Base-by-base conservation (phyloP, 768 basidiomycete species). In the Sporobolomyces roseus region DNA sequence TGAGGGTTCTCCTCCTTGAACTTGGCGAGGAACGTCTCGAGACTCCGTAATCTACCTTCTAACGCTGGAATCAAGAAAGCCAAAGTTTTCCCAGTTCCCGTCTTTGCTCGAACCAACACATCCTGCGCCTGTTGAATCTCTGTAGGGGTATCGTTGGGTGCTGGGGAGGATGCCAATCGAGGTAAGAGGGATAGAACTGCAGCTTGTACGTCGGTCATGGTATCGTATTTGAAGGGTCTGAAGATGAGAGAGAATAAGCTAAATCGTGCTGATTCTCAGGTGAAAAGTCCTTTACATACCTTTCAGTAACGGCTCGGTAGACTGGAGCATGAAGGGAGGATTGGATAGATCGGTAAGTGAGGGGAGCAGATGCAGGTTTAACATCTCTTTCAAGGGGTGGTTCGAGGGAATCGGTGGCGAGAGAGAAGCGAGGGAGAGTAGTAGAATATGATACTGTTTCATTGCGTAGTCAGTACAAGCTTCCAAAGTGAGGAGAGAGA, bases 71-170 rank as follows among this genome's bases (percentile, higher is more conserved):
- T 80, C 14, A 96, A 83, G 79, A 97, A 99, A 0, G 92, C 86
- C 7, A 99, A 82, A 1, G 96, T 99, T 81, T 99, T 99, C 68
- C 96, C 96, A 14, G 91, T 94, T 55, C 96, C 96, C 12, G 96
- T 99, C 3, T 94, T 94, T 1, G 96, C 96, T 21, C 98, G 88
- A 30, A 93, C 94, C 64, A 90, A 88, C 23, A 96, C 82, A 78
- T 99, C 94, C 67, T 89, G 86, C 30, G 72, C 72, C n/a, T 66
- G 60, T n/a, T 56, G 8, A 33, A 74, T 56, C n/a, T 49, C 70
- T 48, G 76, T 79, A 21, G 70, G 51, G 41, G 30, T 25, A 33
- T 56, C 59, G 33, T 77, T 70, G 1, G 81, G 70, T 60, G 81
- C 75, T 75, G 84, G 83, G 14, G 88, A 85, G 23, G 80, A 77